phyloP scores from a whole-genome alignment of 2,329 filamentous ascomycete species.

The Hymenoscyphus linearis region DNA sequence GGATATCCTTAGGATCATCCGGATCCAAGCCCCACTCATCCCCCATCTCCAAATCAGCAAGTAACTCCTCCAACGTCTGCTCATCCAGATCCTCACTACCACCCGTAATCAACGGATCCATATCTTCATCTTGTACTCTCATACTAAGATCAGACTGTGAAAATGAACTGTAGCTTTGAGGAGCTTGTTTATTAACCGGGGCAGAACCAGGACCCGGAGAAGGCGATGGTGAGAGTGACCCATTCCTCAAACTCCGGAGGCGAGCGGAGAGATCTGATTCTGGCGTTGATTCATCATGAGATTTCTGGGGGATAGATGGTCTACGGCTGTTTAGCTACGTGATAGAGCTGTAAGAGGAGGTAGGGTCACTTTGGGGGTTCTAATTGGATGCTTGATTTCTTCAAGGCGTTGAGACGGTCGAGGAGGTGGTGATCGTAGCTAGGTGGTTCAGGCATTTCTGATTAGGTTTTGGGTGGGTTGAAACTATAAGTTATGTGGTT shows the following conservation, averaged over 20 bases:
- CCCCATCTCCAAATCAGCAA: conserved; percentile 27
- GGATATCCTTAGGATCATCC: conserved; percentile 28
- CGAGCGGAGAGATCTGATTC: conserved; percentile 28
- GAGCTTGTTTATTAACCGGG: too few species aligned
- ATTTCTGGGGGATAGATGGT: conserved; percentile 5
- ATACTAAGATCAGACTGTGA: not conserved
- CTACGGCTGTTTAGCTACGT: conserved; percentile 19
- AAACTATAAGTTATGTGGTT: not conserved
- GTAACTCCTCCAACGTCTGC: conserved; percentile 28
- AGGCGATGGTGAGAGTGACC: conserved; percentile 17
- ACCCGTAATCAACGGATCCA: conserved; percentile 17
- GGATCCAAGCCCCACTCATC: conserved; percentile 27
- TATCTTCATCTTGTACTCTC: conserved; percentile 6
- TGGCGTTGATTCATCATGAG: conserved; percentile 15
- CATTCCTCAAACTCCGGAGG: conserved; percentile 27
- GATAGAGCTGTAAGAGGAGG: not conserved
- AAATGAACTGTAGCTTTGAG: not conserved
- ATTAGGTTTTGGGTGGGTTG: not conserved
- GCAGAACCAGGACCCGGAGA: conserved; percentile 8
- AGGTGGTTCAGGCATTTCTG: conserved; percentile 26
- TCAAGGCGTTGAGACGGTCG: conserved; percentile 30
- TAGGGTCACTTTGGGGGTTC: conserved; percentile 23
- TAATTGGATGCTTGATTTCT: conserved; percentile 28
- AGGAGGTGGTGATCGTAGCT: conserved; percentile 29
- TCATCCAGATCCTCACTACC: conserved; percentile 21